These are phyloP conservation scores for Postia placenta DNA, from an alignment of 768 basidiomycete species.

Conservation along the genomic window DNA sequence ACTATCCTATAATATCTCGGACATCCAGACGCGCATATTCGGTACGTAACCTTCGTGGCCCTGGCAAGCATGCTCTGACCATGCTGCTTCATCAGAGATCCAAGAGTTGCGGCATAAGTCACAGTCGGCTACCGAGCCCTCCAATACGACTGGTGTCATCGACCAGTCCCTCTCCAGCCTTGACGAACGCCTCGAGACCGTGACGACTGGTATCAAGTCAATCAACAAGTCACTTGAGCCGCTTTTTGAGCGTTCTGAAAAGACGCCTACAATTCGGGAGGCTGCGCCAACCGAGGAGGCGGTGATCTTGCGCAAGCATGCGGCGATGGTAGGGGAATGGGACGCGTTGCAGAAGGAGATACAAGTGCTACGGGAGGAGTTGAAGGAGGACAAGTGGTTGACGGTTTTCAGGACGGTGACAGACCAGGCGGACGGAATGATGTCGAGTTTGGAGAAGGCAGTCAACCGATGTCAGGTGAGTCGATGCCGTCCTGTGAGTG, in stretches of 20 bases:
- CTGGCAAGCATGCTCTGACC: no score
- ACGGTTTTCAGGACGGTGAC: conserved; percentile 91
- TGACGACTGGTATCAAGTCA: conserved; percentile 65
- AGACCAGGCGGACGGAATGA: conserved; percentile 96
- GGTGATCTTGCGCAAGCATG: conserved; percentile 66
- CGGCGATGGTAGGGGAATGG: conserved; percentile 73
- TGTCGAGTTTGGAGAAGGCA: conserved; percentile 91
- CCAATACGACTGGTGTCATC: conserved; percentile 61
- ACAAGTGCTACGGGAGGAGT: conserved; percentile 78
- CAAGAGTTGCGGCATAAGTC: conserved; percentile 90
- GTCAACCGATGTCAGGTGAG: conserved; percentile 84
- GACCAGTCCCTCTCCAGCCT: conserved; percentile 77
- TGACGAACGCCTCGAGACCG: conserved; percentile 71
- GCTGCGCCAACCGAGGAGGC: conserved; percentile 33
- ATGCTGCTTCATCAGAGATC: conserved; percentile 50
- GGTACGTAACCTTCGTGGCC: no score
- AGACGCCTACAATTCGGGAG: neutral
- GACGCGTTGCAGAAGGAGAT: conserved; percentile 73
- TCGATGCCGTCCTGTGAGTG: neutral
- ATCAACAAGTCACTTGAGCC: conserved; percentile 64
- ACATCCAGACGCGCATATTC: conserved; percentile 88
- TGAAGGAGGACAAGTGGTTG: conserved; percentile 97
- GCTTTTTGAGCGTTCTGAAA: conserved; percentile 37
- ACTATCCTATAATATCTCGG: conserved; percentile 79
- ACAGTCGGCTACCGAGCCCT: conserved; percentile 52